phyloP scores from a whole-genome alignment of 2,329 filamentous ascomycete genomes.

The Aspergillus sp. region DNA sequence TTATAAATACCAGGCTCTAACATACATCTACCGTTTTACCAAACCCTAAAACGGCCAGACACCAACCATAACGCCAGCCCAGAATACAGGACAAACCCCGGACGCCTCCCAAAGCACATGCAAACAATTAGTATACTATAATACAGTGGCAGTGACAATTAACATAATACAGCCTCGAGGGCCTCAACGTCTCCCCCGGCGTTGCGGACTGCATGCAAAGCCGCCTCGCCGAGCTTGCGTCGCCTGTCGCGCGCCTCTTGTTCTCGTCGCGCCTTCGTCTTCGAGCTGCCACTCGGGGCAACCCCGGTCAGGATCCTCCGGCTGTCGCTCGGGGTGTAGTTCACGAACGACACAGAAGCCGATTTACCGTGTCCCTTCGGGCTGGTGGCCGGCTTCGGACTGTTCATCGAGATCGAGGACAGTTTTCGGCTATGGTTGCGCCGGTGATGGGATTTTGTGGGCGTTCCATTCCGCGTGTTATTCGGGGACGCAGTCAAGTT shows the following conservation, averaged over 20 bases:
- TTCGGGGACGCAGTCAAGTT: conserved; percentile 23
- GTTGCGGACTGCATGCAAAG: conserved; percentile 34
- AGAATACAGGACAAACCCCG: too few relatives aligned
- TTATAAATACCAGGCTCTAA: too few relatives aligned
- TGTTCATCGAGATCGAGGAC: conserved; percentile 26
- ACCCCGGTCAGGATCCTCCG: conserved; percentile 76
- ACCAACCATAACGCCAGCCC: too few relatives aligned
- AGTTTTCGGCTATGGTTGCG: conserved; percentile 33
- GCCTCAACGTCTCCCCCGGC: conserved; percentile 39
- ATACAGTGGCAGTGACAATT: too few relatives aligned
- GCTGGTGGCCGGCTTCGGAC: conserved; percentile 25
- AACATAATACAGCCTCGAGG: conserved; percentile 32
- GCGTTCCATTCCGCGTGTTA: conserved; percentile 9
- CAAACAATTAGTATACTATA: too few relatives aligned
- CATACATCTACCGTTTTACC: too few relatives aligned
- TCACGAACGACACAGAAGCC: conserved; percentile 62
- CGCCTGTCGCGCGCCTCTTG: conserved; percentile 75
- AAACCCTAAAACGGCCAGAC: too few relatives aligned
- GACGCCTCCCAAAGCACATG: too few relatives aligned
- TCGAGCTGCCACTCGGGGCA: conserved; percentile 79
- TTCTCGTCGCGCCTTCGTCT: conserved; percentile 89
- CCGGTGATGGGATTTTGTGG: conserved; percentile 22
- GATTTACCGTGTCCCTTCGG: conserved; percentile 28
- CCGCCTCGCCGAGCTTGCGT: conserved; percentile 35
- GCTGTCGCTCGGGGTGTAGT: conserved; percentile 76